A percentile compares a stretch with the other conserved stretches of the same genome.
Evolutionary conservation across 1,139 yeast genomes (phyloP).

Genomic region (Geotrichum aggregatum): DNA sequence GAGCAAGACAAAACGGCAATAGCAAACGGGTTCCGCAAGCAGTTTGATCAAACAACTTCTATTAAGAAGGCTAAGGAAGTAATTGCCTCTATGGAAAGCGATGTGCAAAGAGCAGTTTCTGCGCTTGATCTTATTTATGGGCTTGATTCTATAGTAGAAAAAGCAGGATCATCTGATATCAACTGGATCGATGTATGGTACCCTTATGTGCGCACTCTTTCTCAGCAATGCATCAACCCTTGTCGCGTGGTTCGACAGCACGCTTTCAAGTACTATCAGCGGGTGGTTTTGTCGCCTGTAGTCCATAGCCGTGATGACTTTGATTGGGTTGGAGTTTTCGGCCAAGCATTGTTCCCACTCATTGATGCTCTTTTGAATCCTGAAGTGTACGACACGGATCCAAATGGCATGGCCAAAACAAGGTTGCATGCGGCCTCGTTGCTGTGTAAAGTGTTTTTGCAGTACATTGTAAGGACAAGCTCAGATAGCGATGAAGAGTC

Average conservation of each 20-base stretch:
- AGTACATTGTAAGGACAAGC: slow-evolving; percentile 43
- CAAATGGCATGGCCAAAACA: slow-evolving; percentile 58
- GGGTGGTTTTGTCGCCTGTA: slow-evolving; percentile 42
- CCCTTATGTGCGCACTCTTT: slow-evolving; percentile 52
- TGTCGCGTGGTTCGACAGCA: slow-evolving; percentile 68
- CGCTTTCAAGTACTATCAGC: slow-evolving; percentile 54
- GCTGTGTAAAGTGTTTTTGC: slow-evolving; percentile 68
- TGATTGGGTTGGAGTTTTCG: slow-evolving; percentile 48
- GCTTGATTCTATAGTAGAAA: slow-evolving; percentile 19
- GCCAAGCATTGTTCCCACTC: slow-evolving; percentile 70
- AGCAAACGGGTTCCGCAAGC: slow-evolving; percentile 24
- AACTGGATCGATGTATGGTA: slow-evolving; percentile 28
- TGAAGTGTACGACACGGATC: slow-evolving; percentile 64
- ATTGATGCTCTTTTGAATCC: slow-evolving; percentile 61
- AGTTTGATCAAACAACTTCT: slow-evolving; percentile 19
- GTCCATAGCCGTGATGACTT: slow-evolving; percentile 42
- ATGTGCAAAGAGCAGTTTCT: slow-evolving; percentile 55
- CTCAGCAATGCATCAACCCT: slow-evolving; percentile 86
- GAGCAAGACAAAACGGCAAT: slow-evolving; percentile 57
- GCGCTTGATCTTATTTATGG: slow-evolving; percentile 46
- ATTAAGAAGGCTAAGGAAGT: slow-evolving; percentile 19
- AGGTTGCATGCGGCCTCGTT: slow-evolving; percentile 64
- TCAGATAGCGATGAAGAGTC: slow-evolving; percentile 34
- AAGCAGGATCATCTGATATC: slow-evolving; percentile 10
- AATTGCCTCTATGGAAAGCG: slow-evolving; percentile 36